phyloP scores from a whole-genome alignment of 371 early-diverging fungal species.

The Thermomucor indicae-seudaticae region DNA sequence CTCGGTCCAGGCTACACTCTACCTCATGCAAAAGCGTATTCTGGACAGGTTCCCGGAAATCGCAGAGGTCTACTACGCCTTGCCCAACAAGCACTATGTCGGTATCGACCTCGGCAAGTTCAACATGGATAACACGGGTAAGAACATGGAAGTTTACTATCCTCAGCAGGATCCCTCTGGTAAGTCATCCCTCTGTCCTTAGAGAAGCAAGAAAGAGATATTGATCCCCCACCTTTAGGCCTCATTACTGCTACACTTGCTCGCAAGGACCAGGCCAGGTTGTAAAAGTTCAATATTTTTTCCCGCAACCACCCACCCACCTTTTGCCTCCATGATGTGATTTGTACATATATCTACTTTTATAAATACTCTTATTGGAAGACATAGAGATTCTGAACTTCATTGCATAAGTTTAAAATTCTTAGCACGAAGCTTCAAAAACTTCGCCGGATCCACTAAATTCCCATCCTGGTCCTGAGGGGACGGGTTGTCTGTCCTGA shows the following conservation, averaged over 20 bases:
- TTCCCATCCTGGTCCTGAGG: no score
- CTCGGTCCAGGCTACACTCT: slow-evolving; percentile 72
- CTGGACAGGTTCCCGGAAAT: slow-evolving; percentile 60
- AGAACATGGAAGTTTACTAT: slow-evolving; percentile 68
- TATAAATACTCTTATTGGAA: neutral
- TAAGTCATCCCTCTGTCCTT: no score
- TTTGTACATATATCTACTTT: no score
- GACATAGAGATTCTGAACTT: no score
- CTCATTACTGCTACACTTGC: slow-evolving; percentile 70
- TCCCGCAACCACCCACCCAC: no score
- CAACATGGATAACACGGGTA: slow-evolving; percentile 69
- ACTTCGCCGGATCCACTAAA: no score
- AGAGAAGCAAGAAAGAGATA: neutral
- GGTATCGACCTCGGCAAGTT: slow-evolving; percentile 72
- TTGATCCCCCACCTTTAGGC: slow-evolving; percentile 21
- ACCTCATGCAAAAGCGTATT: slow-evolving; percentile 65
- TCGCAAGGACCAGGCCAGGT: slow-evolving; percentile 48
- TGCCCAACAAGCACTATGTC: slow-evolving; percentile 86
- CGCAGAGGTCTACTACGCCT: slow-evolving; percentile 65
- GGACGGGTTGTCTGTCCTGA: no score
- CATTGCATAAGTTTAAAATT: no score
- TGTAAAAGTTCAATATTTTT: slow-evolving; percentile 24
- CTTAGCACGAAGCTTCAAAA: no score
- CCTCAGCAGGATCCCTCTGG: slow-evolving; percentile 79
- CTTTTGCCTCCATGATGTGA: no score